Percentiles rank a stretch among this genome's conserved stretches.
These are phyloP conservation scores for Cudoniella acicularis DNA, from an alignment of 495 filamentous ascomycete species.

Conservation along the genomic window DNA sequence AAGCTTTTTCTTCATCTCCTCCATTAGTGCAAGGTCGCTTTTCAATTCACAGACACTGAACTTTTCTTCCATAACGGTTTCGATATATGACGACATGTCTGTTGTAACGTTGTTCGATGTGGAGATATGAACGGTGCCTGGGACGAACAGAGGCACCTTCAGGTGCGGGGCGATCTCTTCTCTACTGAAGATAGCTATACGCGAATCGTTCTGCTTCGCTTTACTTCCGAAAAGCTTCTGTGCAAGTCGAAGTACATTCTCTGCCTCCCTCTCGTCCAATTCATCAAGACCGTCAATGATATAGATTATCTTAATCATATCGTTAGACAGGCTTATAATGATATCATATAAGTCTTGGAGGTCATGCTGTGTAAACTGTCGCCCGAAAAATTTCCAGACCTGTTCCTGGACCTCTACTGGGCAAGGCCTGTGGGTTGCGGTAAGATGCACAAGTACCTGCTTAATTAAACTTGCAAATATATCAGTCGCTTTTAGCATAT, in stretches of 20 bases:
- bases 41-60: not conserved
- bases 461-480: not conserved
- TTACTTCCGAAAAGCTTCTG: not conserved
- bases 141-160: not conserved
- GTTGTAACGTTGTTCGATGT: not conserved
- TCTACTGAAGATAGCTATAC: not conserved
- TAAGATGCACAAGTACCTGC: not conserved
- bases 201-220: not conserved
- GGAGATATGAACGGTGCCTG: not conserved
- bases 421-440: not conserved
- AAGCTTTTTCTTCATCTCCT: not conserved
- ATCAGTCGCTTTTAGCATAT: not conserved
- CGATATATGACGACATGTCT: not conserved
- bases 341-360: not conserved
- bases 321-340: not conserved
- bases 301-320: not conserved
- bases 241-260: not conserved
- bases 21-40: not conserved
- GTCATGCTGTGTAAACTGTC: not conserved
- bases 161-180: not conserved
- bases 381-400: not conserved
- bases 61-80: not conserved
- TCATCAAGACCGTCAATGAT: not conserved
- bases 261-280: not conserved
- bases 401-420: not conserved